These are phyloP conservation scores for Leccinum fuscescens DNA, from an alignment of 1,284 basidiomycete species.

Conservation along the genomic window DNA sequence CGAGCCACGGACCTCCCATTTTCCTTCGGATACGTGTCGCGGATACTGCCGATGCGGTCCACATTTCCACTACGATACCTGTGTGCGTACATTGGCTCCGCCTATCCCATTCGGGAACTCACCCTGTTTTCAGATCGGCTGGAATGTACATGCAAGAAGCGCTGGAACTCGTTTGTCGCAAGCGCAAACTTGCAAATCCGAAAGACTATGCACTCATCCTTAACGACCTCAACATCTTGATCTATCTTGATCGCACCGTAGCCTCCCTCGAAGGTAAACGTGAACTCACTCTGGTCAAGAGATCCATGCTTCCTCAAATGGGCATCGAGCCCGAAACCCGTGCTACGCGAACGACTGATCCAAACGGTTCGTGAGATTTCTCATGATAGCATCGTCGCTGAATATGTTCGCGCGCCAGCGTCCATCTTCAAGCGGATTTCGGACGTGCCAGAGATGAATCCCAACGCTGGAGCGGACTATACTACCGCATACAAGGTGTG, in stretches of 20 bases:
- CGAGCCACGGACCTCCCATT: conserved; percentile 74
- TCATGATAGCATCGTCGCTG: background rate
- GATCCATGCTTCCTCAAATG: conserved; percentile 70
- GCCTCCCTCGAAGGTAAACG: conserved; percentile 86
- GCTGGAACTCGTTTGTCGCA: conserved; percentile 80
- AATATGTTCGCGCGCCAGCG: conserved; percentile 45
- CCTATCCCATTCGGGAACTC: background rate
- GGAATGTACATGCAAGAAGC: conserved; percentile 99
- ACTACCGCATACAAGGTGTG: conserved; percentile 81
- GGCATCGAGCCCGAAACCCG: conserved; percentile 61
- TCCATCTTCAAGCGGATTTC: conserved; percentile 88
- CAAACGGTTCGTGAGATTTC: conserved; percentile 65
- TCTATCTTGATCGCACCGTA: conserved; percentile 94
- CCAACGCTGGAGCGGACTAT: conserved; percentile 57
- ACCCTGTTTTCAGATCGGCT: conserved; percentile 55
- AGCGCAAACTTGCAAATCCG: conserved; percentile 68
- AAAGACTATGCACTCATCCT: conserved; percentile 85
- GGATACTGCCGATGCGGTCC: conserved; percentile 75
- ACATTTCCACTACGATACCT: conserved; percentile 83
- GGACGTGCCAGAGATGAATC: conserved; percentile 67
- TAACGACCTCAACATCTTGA: conserved; percentile 75
- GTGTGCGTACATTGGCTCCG: conserved; percentile 56
- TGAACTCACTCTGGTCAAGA: conserved; percentile 82
- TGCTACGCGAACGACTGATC: conserved; percentile 76
- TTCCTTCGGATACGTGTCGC: conserved; percentile 79